Conservation (phyloP, 768 basidiomycete species). For the Coprinellus aureogranulatus region DNA sequence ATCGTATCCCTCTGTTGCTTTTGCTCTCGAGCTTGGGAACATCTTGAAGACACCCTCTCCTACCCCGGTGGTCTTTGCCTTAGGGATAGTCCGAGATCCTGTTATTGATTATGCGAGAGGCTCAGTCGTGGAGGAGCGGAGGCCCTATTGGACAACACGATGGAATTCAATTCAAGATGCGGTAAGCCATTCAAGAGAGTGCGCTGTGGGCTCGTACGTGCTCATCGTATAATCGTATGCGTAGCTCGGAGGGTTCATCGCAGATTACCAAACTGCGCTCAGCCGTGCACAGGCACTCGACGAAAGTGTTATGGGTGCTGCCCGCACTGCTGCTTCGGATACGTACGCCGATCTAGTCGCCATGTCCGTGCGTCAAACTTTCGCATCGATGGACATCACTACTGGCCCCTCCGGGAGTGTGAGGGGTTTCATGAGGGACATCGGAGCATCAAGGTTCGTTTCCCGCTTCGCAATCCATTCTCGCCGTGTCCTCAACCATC, state of each 20-base stretch:
- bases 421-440: conserved; percentile 49
- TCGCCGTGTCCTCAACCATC: conserved; percentile 29
- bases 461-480: too few species aligned
- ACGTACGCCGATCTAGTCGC: conserved; percentile 42
- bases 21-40: conserved; percentile 46
- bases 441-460: conserved; percentile 24
- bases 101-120: conserved; percentile 28
- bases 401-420: conserved; percentile 32
- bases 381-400: conserved; percentile 49
- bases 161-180: conserved; percentile 28
- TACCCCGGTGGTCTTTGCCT: conserved; percentile 30
- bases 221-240: too few species aligned
- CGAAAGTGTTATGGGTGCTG: conserved; percentile 32
- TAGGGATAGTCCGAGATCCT: conserved; percentile 42
- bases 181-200: too few species aligned
- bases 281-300: conserved; percentile 40
- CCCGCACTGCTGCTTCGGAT: conserved; percentile 29
- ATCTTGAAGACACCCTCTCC: conserved; percentile 23
- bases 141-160: conserved; percentile 35
- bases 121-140: conserved; percentile 24
- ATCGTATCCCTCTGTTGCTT: conserved; percentile 47
- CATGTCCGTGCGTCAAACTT: conserved; percentile 42
- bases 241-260: conserved; percentile 42
- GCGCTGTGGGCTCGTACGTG: too few species aligned
- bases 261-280: conserved; percentile 37